Percentiles rank a stretch among this genome's conserved stretches.
phyloP scores from a whole-genome alignment of 139 green algal species.

The Spirogloea muscicola region DNA sequence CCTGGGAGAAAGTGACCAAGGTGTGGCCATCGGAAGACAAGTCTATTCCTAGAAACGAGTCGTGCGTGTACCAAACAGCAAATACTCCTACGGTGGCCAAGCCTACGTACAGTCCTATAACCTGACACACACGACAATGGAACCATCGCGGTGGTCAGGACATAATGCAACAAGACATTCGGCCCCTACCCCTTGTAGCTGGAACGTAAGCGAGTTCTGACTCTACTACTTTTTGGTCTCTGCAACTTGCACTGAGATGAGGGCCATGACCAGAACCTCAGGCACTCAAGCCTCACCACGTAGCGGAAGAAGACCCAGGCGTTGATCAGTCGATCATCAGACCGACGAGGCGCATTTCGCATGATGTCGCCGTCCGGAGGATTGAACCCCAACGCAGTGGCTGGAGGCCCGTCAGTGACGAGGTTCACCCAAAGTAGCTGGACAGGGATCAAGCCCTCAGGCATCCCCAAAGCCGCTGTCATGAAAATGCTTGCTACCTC shows the following conservation, averaged over 20 bases:
- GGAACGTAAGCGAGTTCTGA: too few relatives aligned
- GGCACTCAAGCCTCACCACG: slow-evolving; percentile 76
- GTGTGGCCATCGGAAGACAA: slow-evolving; percentile 85
- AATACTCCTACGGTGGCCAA: slow-evolving; percentile 94
- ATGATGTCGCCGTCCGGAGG: slow-evolving; percentile 83
- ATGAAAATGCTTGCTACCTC: slow-evolving; percentile 99
- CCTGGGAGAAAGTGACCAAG: slow-evolving; percentile 77
- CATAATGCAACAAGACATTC: too few relatives aligned
- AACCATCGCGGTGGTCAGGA: too few relatives aligned
- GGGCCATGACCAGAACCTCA: not conserved
- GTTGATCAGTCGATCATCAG: slow-evolving; percentile 70
- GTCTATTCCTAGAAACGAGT: slow-evolving; percentile 73
- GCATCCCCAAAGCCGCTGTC: slow-evolving; percentile 90
- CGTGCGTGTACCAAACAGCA: slow-evolving; percentile 87
- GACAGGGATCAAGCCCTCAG: slow-evolving; percentile 92
- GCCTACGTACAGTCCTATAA: slow-evolving; percentile 80
- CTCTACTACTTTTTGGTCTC: too few relatives aligned
- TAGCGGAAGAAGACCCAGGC: slow-evolving; percentile 72
- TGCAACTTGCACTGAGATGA: not conserved
- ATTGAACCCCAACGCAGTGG: slow-evolving; percentile 97
- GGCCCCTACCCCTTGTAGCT: too few relatives aligned
- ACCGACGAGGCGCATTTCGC: slow-evolving; percentile 40
- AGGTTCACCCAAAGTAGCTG: slow-evolving; percentile 96
- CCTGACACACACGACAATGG: too few relatives aligned
- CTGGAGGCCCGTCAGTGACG: slow-evolving; percentile 96